These are phyloP conservation scores for Penicillium canariense DNA, from an alignment of 495 filamentous ascomycete species.

Conservation along the genomic window DNA sequence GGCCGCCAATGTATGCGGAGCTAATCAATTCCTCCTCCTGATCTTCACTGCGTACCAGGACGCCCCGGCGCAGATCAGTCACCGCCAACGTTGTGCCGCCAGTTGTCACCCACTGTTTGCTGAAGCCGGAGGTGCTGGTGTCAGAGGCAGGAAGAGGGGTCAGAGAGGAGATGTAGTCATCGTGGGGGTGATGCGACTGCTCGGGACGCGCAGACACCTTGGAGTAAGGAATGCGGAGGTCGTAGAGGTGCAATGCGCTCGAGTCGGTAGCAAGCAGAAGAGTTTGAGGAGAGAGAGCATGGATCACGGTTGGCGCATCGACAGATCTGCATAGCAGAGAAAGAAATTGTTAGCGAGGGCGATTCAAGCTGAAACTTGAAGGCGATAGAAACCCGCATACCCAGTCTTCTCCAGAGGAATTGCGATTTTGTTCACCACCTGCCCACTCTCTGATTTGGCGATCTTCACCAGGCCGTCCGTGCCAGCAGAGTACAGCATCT, in stretches of 20 bases:
- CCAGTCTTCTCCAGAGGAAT: conserved; percentile 44
- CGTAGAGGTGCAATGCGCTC: conserved; percentile 83
- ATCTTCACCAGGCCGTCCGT: conserved; percentile 89
- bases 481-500: conserved; percentile 79
- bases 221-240: conserved; percentile 69
- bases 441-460: conserved; percentile 74
- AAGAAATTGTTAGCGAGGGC: conserved; percentile 3
- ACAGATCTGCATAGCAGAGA: conserved; percentile 24
- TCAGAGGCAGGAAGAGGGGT: conserved; percentile 76
- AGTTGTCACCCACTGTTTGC: conserved; percentile 89
- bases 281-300: conserved; percentile 80
- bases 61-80: conserved; percentile 79
- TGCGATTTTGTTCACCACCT: conserved; percentile 70
- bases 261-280: conserved; percentile 89
- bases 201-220: conserved; percentile 58
- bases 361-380: conserved; percentile 12
- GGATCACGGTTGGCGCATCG: conserved; percentile 74
- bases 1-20: conserved; percentile 66
- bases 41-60: conserved; percentile 82
- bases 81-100: conserved; percentile 87
- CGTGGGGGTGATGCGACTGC: conserved; percentile 80
- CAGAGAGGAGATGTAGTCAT: conserved; percentile 89
- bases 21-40: conserved; percentile 90
- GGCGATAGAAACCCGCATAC: conserved; percentile 23
- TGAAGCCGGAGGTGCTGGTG: conserved; percentile 76